These are phyloP conservation scores for Saccharomycopsis hybrid DNA, from an alignment of 1,139 yeast species.

Conservation along the genomic window DNA sequence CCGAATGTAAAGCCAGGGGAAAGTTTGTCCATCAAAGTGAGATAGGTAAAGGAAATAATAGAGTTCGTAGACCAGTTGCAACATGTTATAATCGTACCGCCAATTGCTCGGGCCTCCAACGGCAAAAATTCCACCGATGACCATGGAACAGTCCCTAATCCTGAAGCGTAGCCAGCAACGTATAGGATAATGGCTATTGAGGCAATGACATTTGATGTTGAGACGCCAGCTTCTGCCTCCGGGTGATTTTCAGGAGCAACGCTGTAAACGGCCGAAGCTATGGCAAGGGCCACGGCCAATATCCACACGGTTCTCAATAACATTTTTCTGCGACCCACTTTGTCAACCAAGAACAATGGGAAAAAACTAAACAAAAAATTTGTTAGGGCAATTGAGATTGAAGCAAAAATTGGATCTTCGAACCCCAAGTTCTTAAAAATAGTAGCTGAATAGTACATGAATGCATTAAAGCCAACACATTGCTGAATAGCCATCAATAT, in stretches of 20 bases:
- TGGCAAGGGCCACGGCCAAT: slow-evolving; percentile 31
- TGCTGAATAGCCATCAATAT: slow-evolving; percentile 71
- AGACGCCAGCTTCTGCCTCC: slow-evolving; percentile 11
- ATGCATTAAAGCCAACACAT: slow-evolving; percentile 68
- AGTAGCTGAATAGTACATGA: slow-evolving; percentile 69
- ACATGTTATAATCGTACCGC: slow-evolving; percentile 38
- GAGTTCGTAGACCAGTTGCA: slow-evolving; percentile 41
- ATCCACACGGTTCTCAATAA: slow-evolving; percentile 45
- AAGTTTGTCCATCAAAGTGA: slow-evolving; percentile 31
- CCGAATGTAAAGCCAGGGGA: slow-evolving; percentile 34
- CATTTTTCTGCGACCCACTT: slow-evolving; percentile 56
- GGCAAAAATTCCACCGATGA: slow-evolving; percentile 42
- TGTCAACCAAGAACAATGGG: slow-evolving; percentile 52
- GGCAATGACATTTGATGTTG: slow-evolving; percentile 23
- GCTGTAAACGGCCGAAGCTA: slow-evolving; percentile 20
- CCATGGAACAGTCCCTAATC: slow-evolving; percentile 45
- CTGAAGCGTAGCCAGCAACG: slow-evolving; percentile 42
- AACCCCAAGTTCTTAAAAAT: slow-evolving; percentile 57
- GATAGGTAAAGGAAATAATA: slow-evolving; percentile 34
- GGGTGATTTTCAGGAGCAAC: background rate
- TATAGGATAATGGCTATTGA: slow-evolving; percentile 32
- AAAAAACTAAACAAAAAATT: slow-evolving; percentile 61
- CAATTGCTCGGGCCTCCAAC: slow-evolving; percentile 37
- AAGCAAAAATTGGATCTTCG: slow-evolving; percentile 54
- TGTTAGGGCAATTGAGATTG: slow-evolving; percentile 59